Conservation (phyloP, 2,329 filamentous ascomycete species). For the Pyrenophora tritici-repentis region DNA sequence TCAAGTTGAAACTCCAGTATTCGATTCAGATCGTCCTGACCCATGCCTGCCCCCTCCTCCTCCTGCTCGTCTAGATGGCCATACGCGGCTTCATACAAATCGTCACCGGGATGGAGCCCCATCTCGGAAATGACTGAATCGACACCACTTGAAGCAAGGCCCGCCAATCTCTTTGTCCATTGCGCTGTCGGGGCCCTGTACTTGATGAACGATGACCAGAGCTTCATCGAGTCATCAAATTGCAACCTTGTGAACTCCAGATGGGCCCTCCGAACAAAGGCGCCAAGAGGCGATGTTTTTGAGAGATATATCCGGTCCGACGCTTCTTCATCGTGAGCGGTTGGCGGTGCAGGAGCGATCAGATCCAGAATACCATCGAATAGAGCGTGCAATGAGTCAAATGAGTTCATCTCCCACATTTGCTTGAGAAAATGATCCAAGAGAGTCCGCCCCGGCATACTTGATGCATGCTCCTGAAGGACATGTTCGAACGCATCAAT, state of each 20-base stretch:
- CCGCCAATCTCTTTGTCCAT: slow-evolving; percentile 57
- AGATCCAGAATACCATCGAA: slow-evolving; percentile 65
- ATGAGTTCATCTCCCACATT: slow-evolving; percentile 82
- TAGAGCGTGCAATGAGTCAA: slow-evolving; percentile 79
- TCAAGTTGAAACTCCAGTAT: slow-evolving; percentile 87
- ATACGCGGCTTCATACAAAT: slow-evolving; percentile 58
- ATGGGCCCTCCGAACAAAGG: slow-evolving; percentile 75
- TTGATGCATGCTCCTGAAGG: slow-evolving; percentile 53
- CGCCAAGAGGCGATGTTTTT: slow-evolving; percentile 77
- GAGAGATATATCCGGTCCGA: slow-evolving; percentile 64
- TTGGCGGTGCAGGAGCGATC: slow-evolving; percentile 55
- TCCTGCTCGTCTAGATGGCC: slow-evolving; percentile 52
- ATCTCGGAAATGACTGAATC: slow-evolving; percentile 67
- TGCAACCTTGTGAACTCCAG: slow-evolving; percentile 80
- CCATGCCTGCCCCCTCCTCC: slow-evolving; percentile 57
- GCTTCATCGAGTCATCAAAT: slow-evolving; percentile 75
- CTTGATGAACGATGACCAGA: slow-evolving; percentile 82
- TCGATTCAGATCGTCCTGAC: slow-evolving; percentile 78
- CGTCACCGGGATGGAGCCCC: slow-evolving; percentile 57
- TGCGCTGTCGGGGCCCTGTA: slow-evolving; percentile 78
- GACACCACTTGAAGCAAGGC: slow-evolving; percentile 48
- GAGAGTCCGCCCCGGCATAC: slow-evolving; percentile 75
- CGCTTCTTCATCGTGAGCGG: slow-evolving; percentile 27
- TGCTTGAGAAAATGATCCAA: slow-evolving; percentile 83
- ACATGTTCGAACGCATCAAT: slow-evolving; percentile 54